These are phyloP conservation scores for Annulohypoxylon stygium DNA, from an alignment of 495 filamentous ascomycete species.

Conservation along the genomic window DNA sequence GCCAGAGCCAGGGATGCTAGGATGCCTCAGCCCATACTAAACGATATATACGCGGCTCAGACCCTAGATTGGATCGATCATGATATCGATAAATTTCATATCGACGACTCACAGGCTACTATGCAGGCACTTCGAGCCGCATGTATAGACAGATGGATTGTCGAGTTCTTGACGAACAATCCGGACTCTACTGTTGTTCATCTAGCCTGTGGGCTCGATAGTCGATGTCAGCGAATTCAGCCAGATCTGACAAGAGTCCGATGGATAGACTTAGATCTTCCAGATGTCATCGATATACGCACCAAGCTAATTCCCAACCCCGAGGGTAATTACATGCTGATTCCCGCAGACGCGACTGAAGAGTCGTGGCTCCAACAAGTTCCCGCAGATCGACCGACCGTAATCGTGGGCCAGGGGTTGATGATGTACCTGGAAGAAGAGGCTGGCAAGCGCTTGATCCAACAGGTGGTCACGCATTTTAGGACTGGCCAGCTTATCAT, in stretches of 20 bases:
- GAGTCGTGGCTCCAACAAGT: slow-evolving; percentile 39
- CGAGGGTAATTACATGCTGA: slow-evolving; percentile 37
- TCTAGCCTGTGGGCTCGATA: slow-evolving; percentile 50
- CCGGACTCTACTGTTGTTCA: slow-evolving; percentile 43
- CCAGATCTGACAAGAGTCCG: slow-evolving; percentile 33
- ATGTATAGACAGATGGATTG: slow-evolving; percentile 40
- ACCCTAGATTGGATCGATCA: slow-evolving; percentile 37
- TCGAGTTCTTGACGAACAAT: slow-evolving; percentile 42
- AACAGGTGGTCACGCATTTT: slow-evolving; percentile 41
- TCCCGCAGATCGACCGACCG: slow-evolving; percentile 42
- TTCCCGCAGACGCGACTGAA: slow-evolving; percentile 40
- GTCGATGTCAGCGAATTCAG: slow-evolving; percentile 40
- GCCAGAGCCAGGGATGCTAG: slow-evolving; percentile 32
- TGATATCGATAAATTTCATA: slow-evolving; percentile 31
- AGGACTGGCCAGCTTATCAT: slow-evolving; percentile 46
- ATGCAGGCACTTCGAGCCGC: slow-evolving; percentile 20
- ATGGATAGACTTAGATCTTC: slow-evolving; percentile 49
- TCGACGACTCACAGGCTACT: slow-evolving; percentile 24
- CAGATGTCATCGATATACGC: slow-evolving; percentile 43
- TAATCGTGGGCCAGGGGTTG: slow-evolving; percentile 44
- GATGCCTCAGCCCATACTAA: slow-evolving; percentile 36
- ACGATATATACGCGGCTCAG: slow-evolving; percentile 35
- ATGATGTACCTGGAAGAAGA: slow-evolving; percentile 48
- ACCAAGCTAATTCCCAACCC: slow-evolving; percentile 39
- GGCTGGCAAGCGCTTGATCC: slow-evolving; percentile 35